Conservation (phyloP, 2,329 filamentous ascomycete genomes). For the Penicillium olsonii region DNA sequence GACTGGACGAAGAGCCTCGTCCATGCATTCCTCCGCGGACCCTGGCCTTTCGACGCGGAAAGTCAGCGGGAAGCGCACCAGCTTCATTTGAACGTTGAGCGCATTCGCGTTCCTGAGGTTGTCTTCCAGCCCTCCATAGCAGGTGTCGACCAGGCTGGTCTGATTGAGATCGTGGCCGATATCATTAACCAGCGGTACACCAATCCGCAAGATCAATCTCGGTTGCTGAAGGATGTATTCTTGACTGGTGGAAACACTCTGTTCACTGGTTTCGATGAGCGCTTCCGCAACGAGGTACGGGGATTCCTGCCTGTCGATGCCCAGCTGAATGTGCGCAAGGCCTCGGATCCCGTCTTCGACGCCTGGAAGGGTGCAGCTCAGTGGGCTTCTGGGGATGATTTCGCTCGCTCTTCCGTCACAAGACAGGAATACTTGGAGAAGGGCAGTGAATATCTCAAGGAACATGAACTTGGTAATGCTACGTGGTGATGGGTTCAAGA, state of each 20-base stretch:
- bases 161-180: slow-evolving; percentile 88
- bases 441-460: slow-evolving; percentile 87
- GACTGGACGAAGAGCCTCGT: slow-evolving; percentile 94
- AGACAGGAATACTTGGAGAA: slow-evolving; percentile 88
- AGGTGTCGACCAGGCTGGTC: slow-evolving; percentile 87
- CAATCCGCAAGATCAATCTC: slow-evolving; percentile 58
- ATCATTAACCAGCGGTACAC: slow-evolving; percentile 81
- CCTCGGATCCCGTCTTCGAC: slow-evolving; percentile 76
- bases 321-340: slow-evolving; percentile 69
- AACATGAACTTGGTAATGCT: slow-evolving; percentile 42
- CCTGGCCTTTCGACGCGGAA: slow-evolving; percentile 79
- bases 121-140: slow-evolving; percentile 91
- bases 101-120: slow-evolving; percentile 90
- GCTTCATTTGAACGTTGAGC: slow-evolving; percentile 93
- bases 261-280: slow-evolving; percentile 83
- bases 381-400: slow-evolving; percentile 67
- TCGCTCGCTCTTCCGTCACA: slow-evolving; percentile 68
- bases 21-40: slow-evolving; percentile 86
- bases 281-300: slow-evolving; percentile 71
- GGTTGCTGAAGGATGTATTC: slow-evolving; percentile 83
- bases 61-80: slow-evolving; percentile 81
- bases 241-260: slow-evolving; percentile 90
- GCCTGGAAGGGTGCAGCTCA: slow-evolving; percentile 90
- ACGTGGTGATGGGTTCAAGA: slow-evolving; percentile 25
- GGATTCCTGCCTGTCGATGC: slow-evolving; percentile 70